These are phyloP conservation scores for Phylloboletellus chloephorus DNA, from an alignment of 1,284 basidiomycete genomes.

Conservation along the genomic window DNA sequence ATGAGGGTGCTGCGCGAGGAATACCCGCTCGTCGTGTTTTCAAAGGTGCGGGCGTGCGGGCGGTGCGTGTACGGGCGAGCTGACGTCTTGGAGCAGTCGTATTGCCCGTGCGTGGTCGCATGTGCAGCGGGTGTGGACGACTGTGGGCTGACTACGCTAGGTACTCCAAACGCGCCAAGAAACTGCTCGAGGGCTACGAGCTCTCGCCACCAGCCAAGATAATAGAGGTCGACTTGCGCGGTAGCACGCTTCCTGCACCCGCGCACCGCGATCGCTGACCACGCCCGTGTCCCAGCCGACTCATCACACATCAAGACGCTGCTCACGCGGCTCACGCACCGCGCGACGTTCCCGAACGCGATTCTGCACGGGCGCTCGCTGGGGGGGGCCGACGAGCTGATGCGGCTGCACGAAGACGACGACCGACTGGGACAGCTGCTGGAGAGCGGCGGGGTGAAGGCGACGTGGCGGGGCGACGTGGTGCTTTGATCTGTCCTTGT, in stretches of 20 bases:
- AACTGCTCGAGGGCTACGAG: constrained; percentile 58
- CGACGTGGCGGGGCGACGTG: constrained; percentile 13
- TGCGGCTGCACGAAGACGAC: constrained; percentile 21
- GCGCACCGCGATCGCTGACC: constrained; percentile 1
- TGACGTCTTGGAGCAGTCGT: constrained; percentile 40
- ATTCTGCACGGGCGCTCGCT: constrained; percentile 60
- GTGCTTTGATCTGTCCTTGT: constrained; percentile 18
- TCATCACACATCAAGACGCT: constrained; percentile 57
- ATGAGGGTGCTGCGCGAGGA: constrained; percentile 41
- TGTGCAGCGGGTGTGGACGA: neutral
- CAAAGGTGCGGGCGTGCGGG: constrained; percentile 68
- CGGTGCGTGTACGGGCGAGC: too few relatives aligned
- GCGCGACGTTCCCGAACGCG: constrained; percentile 71
- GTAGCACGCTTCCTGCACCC: constrained; percentile 31
- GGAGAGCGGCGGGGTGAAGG: constrained; percentile 14
- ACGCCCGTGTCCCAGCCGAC: constrained; percentile 46
- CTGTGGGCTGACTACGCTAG: constrained; percentile 30
- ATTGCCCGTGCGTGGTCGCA: constrained; percentile 55
- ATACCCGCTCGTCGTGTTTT: constrained; percentile 71
- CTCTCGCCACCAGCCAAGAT: constrained; percentile 65
- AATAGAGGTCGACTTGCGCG: constrained; percentile 70
- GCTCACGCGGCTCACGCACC: constrained; percentile 60
- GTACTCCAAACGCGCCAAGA: constrained; percentile 66
- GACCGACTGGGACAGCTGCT: constrained; percentile 10
- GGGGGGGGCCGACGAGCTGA: constrained; percentile 68